These are phyloP conservation scores for Cryptococcus sp. DNA, from an alignment of 1,284 basidiomycete species.

Conservation along the genomic window DNA sequence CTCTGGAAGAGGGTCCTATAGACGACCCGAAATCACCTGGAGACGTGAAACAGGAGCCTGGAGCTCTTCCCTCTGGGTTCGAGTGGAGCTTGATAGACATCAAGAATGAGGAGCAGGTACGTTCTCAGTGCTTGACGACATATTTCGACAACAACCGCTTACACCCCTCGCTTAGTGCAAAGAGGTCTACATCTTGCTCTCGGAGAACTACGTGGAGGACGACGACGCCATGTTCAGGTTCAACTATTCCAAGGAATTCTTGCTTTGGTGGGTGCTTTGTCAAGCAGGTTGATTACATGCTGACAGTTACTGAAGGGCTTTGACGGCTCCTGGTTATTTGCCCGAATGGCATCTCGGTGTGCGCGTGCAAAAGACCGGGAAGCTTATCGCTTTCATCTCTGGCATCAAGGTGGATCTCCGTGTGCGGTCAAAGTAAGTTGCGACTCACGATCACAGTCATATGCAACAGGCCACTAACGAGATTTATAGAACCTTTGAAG, in stretches of 20 bases:
- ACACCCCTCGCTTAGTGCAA: constrained; percentile 61
- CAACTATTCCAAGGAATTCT: constrained; percentile 92
- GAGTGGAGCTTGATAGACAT: constrained; percentile 89
- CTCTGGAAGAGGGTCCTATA: constrained; percentile 81
- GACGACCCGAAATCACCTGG: constrained; percentile 75
- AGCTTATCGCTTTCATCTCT: constrained; percentile 98
- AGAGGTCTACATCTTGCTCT: constrained; percentile 90
- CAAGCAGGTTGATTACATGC: constrained; percentile 10
- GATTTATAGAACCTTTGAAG: constrained; percentile 63
- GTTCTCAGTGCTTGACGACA: constrained; percentile 25
- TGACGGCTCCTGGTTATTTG: constrained; percentile 89
- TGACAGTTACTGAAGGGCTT: constrained; percentile 65
- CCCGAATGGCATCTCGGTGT: constrained; percentile 97
- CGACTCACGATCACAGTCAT: too few species aligned
- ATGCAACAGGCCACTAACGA: neutral
- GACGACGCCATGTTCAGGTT: constrained; percentile 94
- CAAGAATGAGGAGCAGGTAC: constrained; percentile 69
- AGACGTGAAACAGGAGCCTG: constrained; percentile 83
- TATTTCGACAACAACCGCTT: neutral
- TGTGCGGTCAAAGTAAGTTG: constrained; percentile 77
- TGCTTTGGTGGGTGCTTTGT: constrained; percentile 69
- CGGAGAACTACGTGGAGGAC: constrained; percentile 95
- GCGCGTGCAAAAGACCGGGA: constrained; percentile 82
- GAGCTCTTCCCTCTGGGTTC: constrained; percentile 87
- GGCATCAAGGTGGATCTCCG: constrained; percentile 83